Conservation (phyloP, 225 moss, liverwort and hornwort genomes). For the Pleurozium schreberi region DNA sequence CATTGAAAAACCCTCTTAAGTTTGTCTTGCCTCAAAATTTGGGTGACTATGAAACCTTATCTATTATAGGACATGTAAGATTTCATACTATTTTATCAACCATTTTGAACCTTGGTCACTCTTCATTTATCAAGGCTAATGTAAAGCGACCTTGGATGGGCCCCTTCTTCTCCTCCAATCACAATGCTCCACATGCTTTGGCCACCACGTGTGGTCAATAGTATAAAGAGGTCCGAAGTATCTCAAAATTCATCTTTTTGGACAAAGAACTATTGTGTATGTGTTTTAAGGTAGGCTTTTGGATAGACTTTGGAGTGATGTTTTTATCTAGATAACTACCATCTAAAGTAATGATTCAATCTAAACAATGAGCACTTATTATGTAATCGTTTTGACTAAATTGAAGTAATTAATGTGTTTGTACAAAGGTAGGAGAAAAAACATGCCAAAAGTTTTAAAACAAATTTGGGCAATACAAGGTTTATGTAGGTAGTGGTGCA, state of each 20-base stretch:
- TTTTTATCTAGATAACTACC: background rate
- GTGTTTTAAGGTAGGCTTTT: background rate
- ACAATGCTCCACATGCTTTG: background rate
- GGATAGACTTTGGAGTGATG: rapidly evolving
- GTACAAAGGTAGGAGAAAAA: background rate
- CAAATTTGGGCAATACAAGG: background rate
- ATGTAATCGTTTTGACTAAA: background rate
- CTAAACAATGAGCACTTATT: background rate
- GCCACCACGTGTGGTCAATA: too few relatives aligned
- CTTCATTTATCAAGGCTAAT: background rate
- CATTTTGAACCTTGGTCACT: background rate
- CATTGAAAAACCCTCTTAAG: rapidly evolving
- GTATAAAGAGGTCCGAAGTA: too few relatives aligned
- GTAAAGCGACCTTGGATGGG: rapidly evolving
- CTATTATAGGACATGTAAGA: background rate
- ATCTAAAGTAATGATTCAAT: background rate
- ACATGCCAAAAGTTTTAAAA: background rate
- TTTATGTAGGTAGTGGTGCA: background rate
- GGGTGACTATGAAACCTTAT: background rate
- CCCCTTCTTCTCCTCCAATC: background rate
- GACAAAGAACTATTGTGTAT: background rate
- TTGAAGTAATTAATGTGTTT: background rate
- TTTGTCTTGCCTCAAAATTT: background rate
- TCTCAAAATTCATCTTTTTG: background rate
- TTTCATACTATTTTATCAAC: background rate